These are phyloP conservation scores for Clarireedia monteithiana DNA, from an alignment of 2,329 filamentous ascomycete genomes.

Conservation along the genomic window DNA sequence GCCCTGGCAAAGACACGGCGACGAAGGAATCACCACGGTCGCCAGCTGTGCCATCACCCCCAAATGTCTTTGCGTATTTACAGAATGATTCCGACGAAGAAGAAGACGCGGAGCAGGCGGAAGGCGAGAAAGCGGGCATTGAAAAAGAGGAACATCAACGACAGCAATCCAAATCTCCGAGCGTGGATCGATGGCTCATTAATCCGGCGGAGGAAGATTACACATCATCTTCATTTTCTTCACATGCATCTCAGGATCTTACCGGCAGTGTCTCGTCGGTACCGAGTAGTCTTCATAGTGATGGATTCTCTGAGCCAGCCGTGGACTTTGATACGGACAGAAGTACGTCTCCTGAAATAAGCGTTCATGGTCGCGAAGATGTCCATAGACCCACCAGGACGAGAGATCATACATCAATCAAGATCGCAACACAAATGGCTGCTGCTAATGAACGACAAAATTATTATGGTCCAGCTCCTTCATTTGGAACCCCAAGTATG, in stretches of 20 bases:
- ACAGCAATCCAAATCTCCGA: constrained; percentile 5
- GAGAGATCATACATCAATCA: constrained; percentile 21
- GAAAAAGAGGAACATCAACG: constrained; percentile 1
- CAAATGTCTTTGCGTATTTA: constrained; percentile 25
- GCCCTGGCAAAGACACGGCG: constrained; percentile 15
- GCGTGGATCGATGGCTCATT: constrained; percentile 11
- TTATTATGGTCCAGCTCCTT: constrained; percentile 18
- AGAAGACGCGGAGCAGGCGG: background rate
- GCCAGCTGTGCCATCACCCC: constrained; percentile 26
- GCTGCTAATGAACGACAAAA: constrained; percentile 27
- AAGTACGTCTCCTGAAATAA: constrained; percentile 38
- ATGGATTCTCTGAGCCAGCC: constrained; percentile 30
- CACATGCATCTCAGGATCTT: constrained; percentile 20
- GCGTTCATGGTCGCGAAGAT: constrained; percentile 27
- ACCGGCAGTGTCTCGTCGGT: constrained; percentile 29
- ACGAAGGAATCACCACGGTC: constrained; percentile 19
- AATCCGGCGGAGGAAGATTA: background rate
- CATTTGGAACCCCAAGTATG: constrained; percentile 32
- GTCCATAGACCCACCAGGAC: constrained; percentile 10
- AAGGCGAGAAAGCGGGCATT: background rate
- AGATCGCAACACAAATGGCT: constrained; percentile 25
- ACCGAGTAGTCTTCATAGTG: constrained; percentile 26
- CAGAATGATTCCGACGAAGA: constrained; percentile 15
- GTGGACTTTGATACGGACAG: constrained; percentile 37
- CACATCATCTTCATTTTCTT: background rate